Evolutionary conservation across 306 rosid species (phyloP), one percentile per base, ranked within the genome.

Genomic region (Rosa multiflora): DNA sequence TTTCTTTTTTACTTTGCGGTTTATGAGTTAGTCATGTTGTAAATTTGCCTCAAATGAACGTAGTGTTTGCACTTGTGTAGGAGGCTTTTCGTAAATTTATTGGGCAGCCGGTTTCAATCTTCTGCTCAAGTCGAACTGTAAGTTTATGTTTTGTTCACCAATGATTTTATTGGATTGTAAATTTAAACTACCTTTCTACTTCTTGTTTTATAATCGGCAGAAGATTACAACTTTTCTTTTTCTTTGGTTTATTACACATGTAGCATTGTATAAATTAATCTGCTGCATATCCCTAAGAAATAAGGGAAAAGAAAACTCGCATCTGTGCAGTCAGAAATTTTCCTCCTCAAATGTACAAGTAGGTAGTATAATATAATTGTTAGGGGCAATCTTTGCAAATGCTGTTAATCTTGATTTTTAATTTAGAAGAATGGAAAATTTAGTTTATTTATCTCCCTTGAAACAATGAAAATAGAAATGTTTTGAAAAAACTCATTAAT

Each of bases 61-160:
- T 40, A 49, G 2, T 72, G 43, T 46, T 4, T 82, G 52, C 56
- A 35, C 74, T 70, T 44, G 17, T 67, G 74, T 73, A 94, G 97
- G 96, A 93, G 53, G 99, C 99, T 44, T 93, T 95, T 69, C 81
- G 66, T n/a, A 95, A 93, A 82, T 95, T 95, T 61, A 86, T 91
- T 67, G 98, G 97, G 18, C 94, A 93, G 32, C 87, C 93, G 0
- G 96, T 95, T 23, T 78, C 96, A 20, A 85, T 95, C 44, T 82
- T 83, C 80, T 87, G 92, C 81, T 95, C 99, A 9, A 95, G 99
- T 86, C 87, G 99, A 70, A 95, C 99, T 32, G 99, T 95, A 82
- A 86, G 96, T 90, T 74, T 44, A 52, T 29, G 15, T 29, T 69
- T 26, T 52, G 6, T 32, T 8, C 23, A 56, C 53, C 8, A 8